A percentile compares a stretch with the other conserved stretches of the same genome.
Evolutionary conservation across 108 stramenopile genomes (phyloP).

Genomic region (Craspedostauros australis): DNA sequence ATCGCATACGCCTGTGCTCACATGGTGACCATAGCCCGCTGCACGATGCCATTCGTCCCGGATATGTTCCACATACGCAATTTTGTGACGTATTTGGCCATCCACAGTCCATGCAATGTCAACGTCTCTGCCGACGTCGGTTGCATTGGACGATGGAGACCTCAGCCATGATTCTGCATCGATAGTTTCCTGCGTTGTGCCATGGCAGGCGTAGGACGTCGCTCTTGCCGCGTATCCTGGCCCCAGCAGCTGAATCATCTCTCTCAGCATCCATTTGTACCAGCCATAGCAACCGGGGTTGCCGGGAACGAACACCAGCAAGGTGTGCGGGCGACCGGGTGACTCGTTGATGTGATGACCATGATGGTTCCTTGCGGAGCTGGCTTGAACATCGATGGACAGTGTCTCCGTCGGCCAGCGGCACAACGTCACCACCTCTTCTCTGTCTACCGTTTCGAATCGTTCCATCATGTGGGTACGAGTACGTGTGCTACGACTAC

Average conservation of each 20-base stretch:
- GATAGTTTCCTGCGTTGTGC: slow-evolving; percentile 10
- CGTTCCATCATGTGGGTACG: no score
- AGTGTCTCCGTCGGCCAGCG: slow-evolving; percentile 69
- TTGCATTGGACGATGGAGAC: no score
- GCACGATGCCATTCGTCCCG: slow-evolving; percentile 23
- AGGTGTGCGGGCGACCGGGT: slow-evolving; percentile 48
- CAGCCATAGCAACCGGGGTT: slow-evolving; percentile 75
- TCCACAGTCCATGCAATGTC: slow-evolving; percentile 62
- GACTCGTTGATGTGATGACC: neutral
- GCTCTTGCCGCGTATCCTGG: slow-evolving; percentile 48
- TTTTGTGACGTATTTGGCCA: slow-evolving; percentile 72
- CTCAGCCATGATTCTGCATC: slow-evolving; percentile 6
- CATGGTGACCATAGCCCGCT: no score
- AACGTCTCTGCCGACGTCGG: slow-evolving; percentile 1
- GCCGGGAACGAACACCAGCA: slow-evolving; percentile 70
- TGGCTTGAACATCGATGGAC: slow-evolving; percentile 29
- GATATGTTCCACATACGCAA: slow-evolving; percentile 54
- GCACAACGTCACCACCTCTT: slow-evolving; percentile 23
- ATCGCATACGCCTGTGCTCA: no score
- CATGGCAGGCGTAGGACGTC: slow-evolving; percentile 73
- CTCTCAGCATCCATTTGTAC: slow-evolving; percentile 39
- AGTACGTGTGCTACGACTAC: no score
- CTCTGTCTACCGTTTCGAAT: neutral
- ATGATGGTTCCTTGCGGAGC: neutral
- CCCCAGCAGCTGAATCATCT: slow-evolving; percentile 41